Percentiles rank a stretch among this genome's conserved stretches.
Evolutionary conservation across 306 rosid species (phyloP).

Genomic region (Begonia fuchsioides): DNA sequence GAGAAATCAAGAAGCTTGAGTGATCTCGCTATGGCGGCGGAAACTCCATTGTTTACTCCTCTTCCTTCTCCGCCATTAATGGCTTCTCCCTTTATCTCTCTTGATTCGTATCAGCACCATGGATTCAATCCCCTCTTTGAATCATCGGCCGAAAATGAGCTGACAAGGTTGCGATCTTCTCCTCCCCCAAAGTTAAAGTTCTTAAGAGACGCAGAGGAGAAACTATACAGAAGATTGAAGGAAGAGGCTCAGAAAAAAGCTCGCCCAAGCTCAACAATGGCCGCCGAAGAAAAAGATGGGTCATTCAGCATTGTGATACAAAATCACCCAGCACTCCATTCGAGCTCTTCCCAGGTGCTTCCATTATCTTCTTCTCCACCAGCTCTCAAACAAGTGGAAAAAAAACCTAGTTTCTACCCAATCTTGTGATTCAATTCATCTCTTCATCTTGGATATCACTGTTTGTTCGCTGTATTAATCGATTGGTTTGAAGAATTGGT

Average conservation of each 20-base stretch:
- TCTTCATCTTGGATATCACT: neutral
- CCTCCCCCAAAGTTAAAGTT: conserved; percentile 89
- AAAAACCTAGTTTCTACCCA: neutral
- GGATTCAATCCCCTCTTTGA: conserved; percentile 87
- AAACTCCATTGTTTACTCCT: conserved; percentile 39
- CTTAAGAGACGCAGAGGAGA: conserved; percentile 87
- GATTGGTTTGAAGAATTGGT: neutral
- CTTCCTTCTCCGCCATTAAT: conserved; percentile 44
- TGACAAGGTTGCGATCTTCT: conserved; percentile 47
- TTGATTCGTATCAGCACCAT: conserved; percentile 39
- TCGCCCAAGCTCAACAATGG: conserved; percentile 2
- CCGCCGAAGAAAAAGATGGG: conserved; percentile 10
- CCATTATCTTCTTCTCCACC: conserved; percentile 77
- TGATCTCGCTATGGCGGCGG: conserved; percentile 39
- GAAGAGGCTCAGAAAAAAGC: conserved; percentile 47
- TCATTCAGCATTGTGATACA: too few relatives aligned
- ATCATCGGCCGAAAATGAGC: conserved; percentile 36
- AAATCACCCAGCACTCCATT: conserved; percentile 20
- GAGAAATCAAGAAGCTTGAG: conserved; percentile 59
- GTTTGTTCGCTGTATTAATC: neutral
- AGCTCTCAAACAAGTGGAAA: neutral
- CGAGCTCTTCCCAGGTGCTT: conserved; percentile 69
- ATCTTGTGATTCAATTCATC: neutral
- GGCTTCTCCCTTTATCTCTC: conserved; percentile 27
- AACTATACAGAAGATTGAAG: conserved; percentile 39